phyloP scores from a whole-genome alignment of 2,329 filamentous ascomycete genomes.

The Calonectria pteridis region DNA sequence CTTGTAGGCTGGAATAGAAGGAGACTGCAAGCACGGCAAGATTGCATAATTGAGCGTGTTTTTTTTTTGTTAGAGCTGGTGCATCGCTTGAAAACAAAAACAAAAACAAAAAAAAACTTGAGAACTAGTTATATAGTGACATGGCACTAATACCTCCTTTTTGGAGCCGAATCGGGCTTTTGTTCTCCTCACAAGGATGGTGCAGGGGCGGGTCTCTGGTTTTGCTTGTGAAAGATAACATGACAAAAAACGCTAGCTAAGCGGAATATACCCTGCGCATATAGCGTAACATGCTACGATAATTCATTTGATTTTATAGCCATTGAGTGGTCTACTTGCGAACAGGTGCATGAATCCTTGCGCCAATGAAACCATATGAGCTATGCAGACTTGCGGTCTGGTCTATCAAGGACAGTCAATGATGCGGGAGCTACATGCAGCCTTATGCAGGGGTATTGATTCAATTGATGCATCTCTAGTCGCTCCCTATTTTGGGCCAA shows the following conservation, averaged over 20 bases:
- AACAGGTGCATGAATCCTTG: background rate
- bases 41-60: background rate
- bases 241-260: background rate
- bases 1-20: background rate
- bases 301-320: background rate
- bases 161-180: background rate
- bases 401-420: background rate
- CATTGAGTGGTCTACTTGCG: background rate
- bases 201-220: background rate
- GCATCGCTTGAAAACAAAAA: background rate
- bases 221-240: background rate
- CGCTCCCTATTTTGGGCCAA: background rate
- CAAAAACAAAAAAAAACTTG: background rate
- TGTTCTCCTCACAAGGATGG: background rate
- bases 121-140: background rate
- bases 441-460: slow-evolving; percentile 7
- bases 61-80: background rate
- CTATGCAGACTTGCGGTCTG: background rate
- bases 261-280: background rate
- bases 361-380: background rate
- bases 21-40: background rate
- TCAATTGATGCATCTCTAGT: background rate
- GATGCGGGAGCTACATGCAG: background rate
- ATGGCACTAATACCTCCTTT: background rate
- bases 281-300: background rate